Conservation (phyloP, 768 basidiomycete species). For the Pulveroboletus sp. region DNA sequence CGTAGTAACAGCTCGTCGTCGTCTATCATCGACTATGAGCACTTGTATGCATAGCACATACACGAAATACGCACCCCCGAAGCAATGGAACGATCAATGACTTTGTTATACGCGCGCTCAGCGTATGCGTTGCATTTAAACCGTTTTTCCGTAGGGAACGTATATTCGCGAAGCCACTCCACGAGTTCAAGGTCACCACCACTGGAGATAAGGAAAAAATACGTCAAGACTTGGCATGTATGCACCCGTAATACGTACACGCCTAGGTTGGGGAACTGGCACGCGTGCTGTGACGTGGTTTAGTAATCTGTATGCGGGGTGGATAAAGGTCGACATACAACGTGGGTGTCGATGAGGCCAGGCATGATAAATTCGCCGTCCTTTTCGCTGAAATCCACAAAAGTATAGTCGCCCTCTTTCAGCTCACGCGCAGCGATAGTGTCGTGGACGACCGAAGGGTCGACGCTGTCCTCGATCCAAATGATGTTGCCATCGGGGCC, state of each 20-base stretch:
- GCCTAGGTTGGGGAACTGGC: slow-evolving; percentile 45
- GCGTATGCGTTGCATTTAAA: slow-evolving; percentile 42
- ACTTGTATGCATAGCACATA: not conserved
- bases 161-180: slow-evolving; percentile 82
- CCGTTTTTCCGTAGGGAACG: slow-evolving; percentile 75
- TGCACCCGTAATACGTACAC: slow-evolving; percentile 19
- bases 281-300: slow-evolving; percentile 25
- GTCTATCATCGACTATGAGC: slow-evolving; percentile 42
- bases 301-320: too few relatives aligned
- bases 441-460: slow-evolving; percentile 43
- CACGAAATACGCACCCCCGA: slow-evolving; percentile 58
- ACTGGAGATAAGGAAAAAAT: slow-evolving; percentile 35
- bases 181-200: slow-evolving; percentile 86
- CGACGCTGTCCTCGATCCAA: slow-evolving; percentile 68
- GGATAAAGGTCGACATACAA: slow-evolving; percentile 48
- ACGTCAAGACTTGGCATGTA: too few relatives aligned
- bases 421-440: slow-evolving; percentile 52
- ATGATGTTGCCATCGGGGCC: slow-evolving; percentile 53
- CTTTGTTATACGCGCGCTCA: slow-evolving; percentile 58
- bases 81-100: slow-evolving; percentile 69
- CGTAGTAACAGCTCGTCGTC: slow-evolving; percentile 93
- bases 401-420: slow-evolving; percentile 9
- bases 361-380: slow-evolving; percentile 75
- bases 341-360: slow-evolving; percentile 91
- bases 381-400: slow-evolving; percentile 35